Evolutionary conservation across 768 basidiomycete species (phyloP).

Genomic region (Trametes meyenii): DNA sequence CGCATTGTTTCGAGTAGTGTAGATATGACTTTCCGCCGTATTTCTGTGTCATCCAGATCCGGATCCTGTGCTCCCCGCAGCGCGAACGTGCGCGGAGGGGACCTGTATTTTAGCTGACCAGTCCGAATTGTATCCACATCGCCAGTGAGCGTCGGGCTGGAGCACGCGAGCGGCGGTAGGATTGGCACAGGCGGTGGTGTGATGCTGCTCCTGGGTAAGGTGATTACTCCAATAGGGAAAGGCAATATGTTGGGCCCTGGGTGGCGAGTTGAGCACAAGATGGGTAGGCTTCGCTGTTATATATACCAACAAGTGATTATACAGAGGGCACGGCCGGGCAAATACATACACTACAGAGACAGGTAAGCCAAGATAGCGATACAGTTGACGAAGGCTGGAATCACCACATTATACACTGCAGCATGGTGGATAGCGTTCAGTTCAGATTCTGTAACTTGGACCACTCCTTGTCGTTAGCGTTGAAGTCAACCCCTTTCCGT

Average conservation of each 20-base stretch:
- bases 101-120: conserved; percentile 5
- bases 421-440: conserved; percentile 19
- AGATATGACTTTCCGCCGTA: conserved; percentile 10
- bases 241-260: too few species aligned
- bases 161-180: not conserved
- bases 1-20: conserved; percentile 9
- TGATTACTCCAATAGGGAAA: too few species aligned
- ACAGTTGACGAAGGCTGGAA: conserved; percentile 1
- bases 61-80: not conserved
- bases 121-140: not conserved
- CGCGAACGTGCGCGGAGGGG: not conserved
- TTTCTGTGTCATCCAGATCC: not conserved
- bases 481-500: conserved; percentile 79
- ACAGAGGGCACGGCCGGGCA: not conserved
- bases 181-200: too few species aligned
- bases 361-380: conserved; percentile 9
- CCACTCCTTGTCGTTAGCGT: conserved; percentile 86
- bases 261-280: not conserved
- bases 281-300: not conserved
- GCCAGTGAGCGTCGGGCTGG: not conserved
- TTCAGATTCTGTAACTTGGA: conserved; percentile 81
- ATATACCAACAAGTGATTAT: not conserved
- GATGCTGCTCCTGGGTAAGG: too few species aligned
- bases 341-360: conserved; percentile 2
- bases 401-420: not conserved